These are phyloP conservation scores for Pseudognaphalium luteoalbum DNA, from an alignment of 129 eudicot genomes.

Conservation along the genomic window DNA sequence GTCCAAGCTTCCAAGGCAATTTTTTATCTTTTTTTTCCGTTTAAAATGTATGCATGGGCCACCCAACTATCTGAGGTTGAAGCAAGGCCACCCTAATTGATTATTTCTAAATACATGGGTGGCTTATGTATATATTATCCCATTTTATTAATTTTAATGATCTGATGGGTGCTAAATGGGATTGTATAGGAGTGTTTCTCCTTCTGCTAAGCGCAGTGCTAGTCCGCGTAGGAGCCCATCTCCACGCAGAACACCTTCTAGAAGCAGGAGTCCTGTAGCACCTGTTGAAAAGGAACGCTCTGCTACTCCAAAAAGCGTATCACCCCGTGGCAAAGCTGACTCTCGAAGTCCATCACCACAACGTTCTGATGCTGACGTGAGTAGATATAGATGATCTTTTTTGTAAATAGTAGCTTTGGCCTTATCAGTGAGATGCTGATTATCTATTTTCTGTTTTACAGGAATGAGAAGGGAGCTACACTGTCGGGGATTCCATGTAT, in stretches of 20 bases:
- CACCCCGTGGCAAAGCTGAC: constrained; percentile 64
- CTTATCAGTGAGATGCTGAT: neutral
- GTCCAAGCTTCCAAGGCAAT: no score
- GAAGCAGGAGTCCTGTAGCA: constrained; percentile 62
- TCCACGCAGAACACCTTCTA: constrained; percentile 56
- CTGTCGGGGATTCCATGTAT: constrained; percentile 13
- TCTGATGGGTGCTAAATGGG: constrained; percentile 13
- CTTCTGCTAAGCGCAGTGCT: constrained; percentile 52
- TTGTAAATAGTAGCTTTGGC: neutral
- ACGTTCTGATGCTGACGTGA: constrained; percentile 80
- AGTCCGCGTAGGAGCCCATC: constrained; percentile 82
- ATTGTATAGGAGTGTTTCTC: constrained; percentile 53
- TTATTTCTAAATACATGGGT: neutral
- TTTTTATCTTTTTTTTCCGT: neutral
- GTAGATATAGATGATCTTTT: constrained; percentile 6
- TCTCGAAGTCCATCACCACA: constrained; percentile 88
- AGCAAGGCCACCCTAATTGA: neutral
- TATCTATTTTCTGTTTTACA: constrained; percentile 26
- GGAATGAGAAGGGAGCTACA: constrained; percentile 40
- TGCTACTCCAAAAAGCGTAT: constrained; percentile 64
- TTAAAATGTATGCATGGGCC: neutral
- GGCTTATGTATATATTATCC: neutral
- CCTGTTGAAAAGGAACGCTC: constrained; percentile 56
- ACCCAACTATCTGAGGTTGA: neutral
- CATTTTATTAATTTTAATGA: neutral